Conservation (phyloP, 106 monocot species). For the Narthecium ossifragum region DNA sequence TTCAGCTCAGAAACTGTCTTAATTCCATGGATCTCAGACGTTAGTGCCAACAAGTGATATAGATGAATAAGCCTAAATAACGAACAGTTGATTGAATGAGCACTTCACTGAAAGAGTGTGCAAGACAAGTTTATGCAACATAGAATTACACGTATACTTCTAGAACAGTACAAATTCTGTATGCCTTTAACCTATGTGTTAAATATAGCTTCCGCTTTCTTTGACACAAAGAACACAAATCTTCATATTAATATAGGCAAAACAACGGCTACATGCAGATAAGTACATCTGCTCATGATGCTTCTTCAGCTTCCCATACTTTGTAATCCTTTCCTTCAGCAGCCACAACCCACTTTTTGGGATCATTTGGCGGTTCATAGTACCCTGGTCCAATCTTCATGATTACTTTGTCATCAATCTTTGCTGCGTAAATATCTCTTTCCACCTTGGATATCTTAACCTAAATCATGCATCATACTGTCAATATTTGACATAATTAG, state of each 20-base stretch:
- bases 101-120: too few relatives aligned
- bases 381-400: constrained; percentile 80
- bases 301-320: constrained; percentile 59
- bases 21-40: too few relatives aligned
- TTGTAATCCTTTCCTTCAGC: constrained; percentile 84
- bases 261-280: neutral
- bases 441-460: constrained; percentile 79
- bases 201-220: neutral
- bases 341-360: constrained; percentile 43
- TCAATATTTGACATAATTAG: neutral
- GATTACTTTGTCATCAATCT: constrained; percentile 64
- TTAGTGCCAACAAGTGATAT: too few relatives aligned
- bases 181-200: neutral
- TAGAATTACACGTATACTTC: too few relatives aligned
- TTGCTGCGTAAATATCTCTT: constrained; percentile 82
- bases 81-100: too few relatives aligned
- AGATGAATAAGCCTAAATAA: too few relatives aligned
- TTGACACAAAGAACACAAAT: neutral
- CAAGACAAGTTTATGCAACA: too few relatives aligned
- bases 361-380: constrained; percentile 53
- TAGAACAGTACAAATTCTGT: neutral
- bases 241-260: neutral
- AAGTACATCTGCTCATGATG: neutral
- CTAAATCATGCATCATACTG: constrained; percentile 23
- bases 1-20: too few relatives aligned